These are phyloP conservation scores for Cryphonectria japonica DNA, from an alignment of 2,329 filamentous ascomycete species.

Conservation along the genomic window DNA sequence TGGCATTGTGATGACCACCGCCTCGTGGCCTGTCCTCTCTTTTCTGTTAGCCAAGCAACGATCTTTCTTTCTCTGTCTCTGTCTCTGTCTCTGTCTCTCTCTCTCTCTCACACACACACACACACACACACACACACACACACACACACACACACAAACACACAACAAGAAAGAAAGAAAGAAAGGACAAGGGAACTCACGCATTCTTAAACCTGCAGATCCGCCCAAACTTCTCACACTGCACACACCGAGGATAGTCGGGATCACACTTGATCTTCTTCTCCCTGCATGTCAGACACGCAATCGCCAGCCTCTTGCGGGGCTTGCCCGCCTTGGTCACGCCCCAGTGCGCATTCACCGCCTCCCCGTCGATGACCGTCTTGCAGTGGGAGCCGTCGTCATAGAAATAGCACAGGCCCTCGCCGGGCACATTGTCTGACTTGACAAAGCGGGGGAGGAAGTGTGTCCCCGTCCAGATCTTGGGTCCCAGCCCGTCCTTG, in stretches of 20 bases:
- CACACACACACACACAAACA: too few relatives aligned
- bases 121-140: too few relatives aligned
- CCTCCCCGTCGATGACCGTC: constrained; percentile 81
- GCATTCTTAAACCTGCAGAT: constrained; percentile 85
- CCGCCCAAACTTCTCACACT: constrained; percentile 89
- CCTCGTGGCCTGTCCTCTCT: constrained; percentile 53
- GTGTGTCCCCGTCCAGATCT: constrained; percentile 71
- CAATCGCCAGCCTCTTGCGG: constrained; percentile 85
- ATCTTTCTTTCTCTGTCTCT: too few relatives aligned
- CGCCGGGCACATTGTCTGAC: constrained; percentile 70
- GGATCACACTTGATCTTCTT: constrained; percentile 99
- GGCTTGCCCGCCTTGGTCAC: constrained; percentile 94
- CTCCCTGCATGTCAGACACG: constrained; percentile 90
- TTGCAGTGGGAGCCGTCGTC: constrained; percentile 84
- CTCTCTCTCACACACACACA: neutral
- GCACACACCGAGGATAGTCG: constrained; percentile 82
- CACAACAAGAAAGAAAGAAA: neutral
- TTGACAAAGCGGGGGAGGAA: constrained; percentile 69
- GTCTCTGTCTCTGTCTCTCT: neutral
- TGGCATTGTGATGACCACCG: constrained; percentile 55
- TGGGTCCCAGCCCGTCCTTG: constrained; percentile 66
- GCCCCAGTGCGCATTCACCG: constrained; percentile 89
- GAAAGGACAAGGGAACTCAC: constrained; percentile 63
- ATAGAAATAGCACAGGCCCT: constrained; percentile 84
- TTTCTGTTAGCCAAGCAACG: constrained; percentile 2